Base-by-base conservation (phyloP, 805 yeast genomes). In the Diddensiella transvaalensis region DNA sequence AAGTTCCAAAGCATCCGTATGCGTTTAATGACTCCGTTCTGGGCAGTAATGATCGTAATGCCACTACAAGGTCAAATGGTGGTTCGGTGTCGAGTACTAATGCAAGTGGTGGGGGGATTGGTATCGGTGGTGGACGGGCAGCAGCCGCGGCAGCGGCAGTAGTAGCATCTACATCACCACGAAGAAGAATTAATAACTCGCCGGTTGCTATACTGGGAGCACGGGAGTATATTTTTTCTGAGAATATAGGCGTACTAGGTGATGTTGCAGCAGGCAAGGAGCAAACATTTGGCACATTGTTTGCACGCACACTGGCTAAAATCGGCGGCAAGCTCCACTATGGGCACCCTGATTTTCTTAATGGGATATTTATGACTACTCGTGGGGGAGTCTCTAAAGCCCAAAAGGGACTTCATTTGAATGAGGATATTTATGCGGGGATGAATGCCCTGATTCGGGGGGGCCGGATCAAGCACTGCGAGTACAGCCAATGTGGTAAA, bases 181-280 rank as follows among this genome's bases (percentile, higher is more conserved):
- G 32, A 26, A 8, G 32, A 21, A 40, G 15, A 6, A 23, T 21
- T 48, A 69, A 59, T 40, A 62, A 60, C n/a, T 67, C 70, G 49
- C 91, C 93, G 0, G 89, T 86, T 45, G 95, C 93, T 2, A 85
- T 86, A 50, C 77, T 86, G 55, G 95, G 95, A 44, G 86, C 93
- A 1, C 73, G 95, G 60, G 95, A 85, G 65, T 85, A 85, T 61
- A 83, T 85, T 47, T 85, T 85, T 67, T 84, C 91, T 6, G 93
- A 86, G 62, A 86, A 85, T 61, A 76, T 83, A 52, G 95, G 95
- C 42, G 79, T 86, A 45, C 71, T 86, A 42, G 95, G 93, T 45
- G 95, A 86, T 66, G 81, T 86, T 56, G 91, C 93, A 18, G 95
- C 95, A 11, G 91, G 91, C 42, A 86, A 86, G 61, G 95, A 86